Evolutionary conservation across 78 protist genomes (phyloP), one percentile per base, ranked within the genome.

Genomic region (Protostelium mycophagum): DNA sequence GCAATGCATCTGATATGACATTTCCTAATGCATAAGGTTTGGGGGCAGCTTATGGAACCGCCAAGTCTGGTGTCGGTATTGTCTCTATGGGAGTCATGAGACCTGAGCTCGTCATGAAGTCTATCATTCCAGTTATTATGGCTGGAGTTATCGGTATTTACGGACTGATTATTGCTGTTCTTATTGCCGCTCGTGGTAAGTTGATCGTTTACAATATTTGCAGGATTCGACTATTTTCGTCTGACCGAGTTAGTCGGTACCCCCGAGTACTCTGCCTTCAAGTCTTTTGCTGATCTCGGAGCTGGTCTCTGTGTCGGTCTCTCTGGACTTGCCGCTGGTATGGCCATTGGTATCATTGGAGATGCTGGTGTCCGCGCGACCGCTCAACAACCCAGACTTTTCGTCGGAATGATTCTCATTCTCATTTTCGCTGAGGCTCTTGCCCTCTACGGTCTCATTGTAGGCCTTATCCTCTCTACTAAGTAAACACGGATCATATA

Each of bases 11-110:
- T 5, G 16, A 51, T 5, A 51, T 16, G 16, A 51, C 16, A 51
- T 16, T 63, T 25, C 5, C 1, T 85, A 9, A 29, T 29, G 37
- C 31, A 23, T 38, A 85, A 97, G 99, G 97, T 95, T 93, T 99
- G 51, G 99, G 99, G 0, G 97, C 99, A 34, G 99, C 99, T 28
- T 99, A 99, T 95, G 99, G 99, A 25, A 98, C 99, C 10, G 99
- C 99, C 38, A 99, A 98, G 95, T 83, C 99, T 5, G 98, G 99
- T 0, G 98, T 98, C 23, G 99, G 99, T 9, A 97, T 98, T 83
- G 90, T 98, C 0, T 90, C 98, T 36, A 94, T 98, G 97, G 99
- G 99, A 91, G 99, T 99, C 36, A 84, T 96, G 96, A 88, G 96
- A 38, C 99, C 99, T 35, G 98, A 97, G 85, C 94, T 97, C 0